Percentiles rank a stretch among this genome's conserved stretches.
Conservation (phyloP, 257 asterid genomes). For the Euphrasia confusa region DNA sequence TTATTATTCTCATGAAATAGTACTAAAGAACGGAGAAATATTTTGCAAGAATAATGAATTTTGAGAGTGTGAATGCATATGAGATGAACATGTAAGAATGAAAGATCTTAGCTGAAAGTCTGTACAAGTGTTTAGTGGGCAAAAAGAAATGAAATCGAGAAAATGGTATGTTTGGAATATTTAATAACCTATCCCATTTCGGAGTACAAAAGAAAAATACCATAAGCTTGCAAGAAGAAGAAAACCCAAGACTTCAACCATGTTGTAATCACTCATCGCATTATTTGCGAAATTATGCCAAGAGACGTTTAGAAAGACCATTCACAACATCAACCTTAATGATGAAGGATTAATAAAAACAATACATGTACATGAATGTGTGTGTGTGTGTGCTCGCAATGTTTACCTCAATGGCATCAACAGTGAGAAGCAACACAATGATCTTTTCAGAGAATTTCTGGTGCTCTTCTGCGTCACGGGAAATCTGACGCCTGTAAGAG, state of each 20-base stretch:
- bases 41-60: neutral
- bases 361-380: too few relatives aligned
- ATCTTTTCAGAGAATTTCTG: constrained; percentile 91
- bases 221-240: neutral
- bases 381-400: too few relatives aligned
- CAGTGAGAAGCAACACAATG: constrained; percentile 85
- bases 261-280: constrained; percentile 2
- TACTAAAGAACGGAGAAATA: neutral
- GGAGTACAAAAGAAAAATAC: neutral
- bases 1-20: too few relatives aligned
- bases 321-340: neutral
- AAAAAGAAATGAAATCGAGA: neutral
- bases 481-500: constrained; percentile 68
- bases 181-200: too few relatives aligned
- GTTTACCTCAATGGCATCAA: constrained; percentile 88
- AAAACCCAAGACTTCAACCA: neutral
- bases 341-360: constrained; percentile 3
- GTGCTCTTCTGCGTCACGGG: constrained; percentile 74
- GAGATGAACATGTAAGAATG: neutral
- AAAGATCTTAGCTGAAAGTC: neutral
- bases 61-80: neutral
- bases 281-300: neutral
- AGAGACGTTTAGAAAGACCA: too few relatives aligned
- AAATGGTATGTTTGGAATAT: too few relatives aligned
- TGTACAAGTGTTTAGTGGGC: neutral